phyloP scores from a whole-genome alignment of 2,329 filamentous ascomycete genomes.

The Diaporthe aspalathi region DNA sequence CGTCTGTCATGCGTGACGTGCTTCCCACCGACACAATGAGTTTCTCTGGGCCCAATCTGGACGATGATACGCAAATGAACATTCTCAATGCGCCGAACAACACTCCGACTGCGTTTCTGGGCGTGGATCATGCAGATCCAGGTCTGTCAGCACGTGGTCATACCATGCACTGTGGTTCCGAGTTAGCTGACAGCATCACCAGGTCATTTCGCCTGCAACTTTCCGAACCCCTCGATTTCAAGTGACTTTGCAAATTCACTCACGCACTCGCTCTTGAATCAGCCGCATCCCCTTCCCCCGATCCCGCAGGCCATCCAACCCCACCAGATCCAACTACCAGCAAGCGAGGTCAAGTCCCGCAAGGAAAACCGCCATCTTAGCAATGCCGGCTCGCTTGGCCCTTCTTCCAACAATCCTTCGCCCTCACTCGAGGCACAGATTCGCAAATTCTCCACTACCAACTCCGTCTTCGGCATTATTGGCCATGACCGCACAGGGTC shows the following conservation, averaged over 20 bases:
- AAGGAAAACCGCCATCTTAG: slow-evolving; percentile 55
- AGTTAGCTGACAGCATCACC: not conserved
- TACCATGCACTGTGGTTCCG: not conserved
- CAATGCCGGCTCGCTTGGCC: slow-evolving; percentile 39
- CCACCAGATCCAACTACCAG: slow-evolving; percentile 47
- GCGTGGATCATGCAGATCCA: not conserved
- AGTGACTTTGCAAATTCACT: slow-evolving; percentile 56
- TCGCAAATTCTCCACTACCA: slow-evolving; percentile 54
- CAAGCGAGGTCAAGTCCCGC: slow-evolving; percentile 55
- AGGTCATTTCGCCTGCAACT: slow-evolving; percentile 39
- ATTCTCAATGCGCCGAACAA: slow-evolving; percentile 56
- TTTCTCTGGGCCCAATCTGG: slow-evolving; percentile 46
- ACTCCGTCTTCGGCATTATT: slow-evolving; percentile 37
- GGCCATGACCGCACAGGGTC: slow-evolving; percentile 42
- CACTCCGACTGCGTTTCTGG: slow-evolving; percentile 50
- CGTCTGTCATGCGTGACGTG: slow-evolving; percentile 39
- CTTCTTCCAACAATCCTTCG: slow-evolving; percentile 35
- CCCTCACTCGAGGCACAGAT: slow-evolving; percentile 45
- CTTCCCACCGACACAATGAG: slow-evolving; percentile 44
- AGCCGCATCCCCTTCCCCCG: slow-evolving; percentile 53
- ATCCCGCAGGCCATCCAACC: slow-evolving; percentile 43
- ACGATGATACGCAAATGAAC: slow-evolving; percentile 48
- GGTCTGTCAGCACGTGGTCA: slow-evolving; percentile 33
- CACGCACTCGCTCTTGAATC: slow-evolving; percentile 61
- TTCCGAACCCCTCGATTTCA: slow-evolving; percentile 45